Conservation (phyloP, 805 yeast species). For the Candida sanyiensis region DNA sequence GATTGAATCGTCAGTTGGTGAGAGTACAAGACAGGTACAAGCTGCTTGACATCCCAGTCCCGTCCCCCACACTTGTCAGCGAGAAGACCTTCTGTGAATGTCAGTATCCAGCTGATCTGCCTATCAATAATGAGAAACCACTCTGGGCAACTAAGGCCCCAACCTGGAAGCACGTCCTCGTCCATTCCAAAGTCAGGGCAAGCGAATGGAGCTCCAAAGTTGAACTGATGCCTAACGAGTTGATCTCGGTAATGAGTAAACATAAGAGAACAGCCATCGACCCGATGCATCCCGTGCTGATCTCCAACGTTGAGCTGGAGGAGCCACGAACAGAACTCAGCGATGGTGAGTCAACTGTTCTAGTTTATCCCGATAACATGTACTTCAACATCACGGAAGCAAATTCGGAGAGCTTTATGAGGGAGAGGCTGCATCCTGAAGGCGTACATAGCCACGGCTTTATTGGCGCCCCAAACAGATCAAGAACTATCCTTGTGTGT, state of each 20-base stretch:
- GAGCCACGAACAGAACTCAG: conserved; percentile 6
- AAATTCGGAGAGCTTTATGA: conserved; percentile 33
- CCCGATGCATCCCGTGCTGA: conserved; percentile 44
- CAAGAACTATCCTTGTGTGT: conserved; percentile 45
- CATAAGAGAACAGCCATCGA: conserved; percentile 31
- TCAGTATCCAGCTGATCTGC: conserved; percentile 38
- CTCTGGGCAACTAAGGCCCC: conserved; percentile 43
- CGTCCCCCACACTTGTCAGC: conserved; percentile 15
- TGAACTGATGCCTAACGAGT: conserved; percentile 41
- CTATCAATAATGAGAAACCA: conserved; percentile 34
- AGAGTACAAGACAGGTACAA: conserved; percentile 15
- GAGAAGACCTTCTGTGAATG: conserved; percentile 43
- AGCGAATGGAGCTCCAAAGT: conserved; percentile 37
- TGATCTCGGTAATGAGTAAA: conserved; percentile 36
- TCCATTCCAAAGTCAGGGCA: conserved; percentile 40
- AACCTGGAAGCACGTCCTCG: conserved; percentile 52
- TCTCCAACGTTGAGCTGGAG: conserved; percentile 39
- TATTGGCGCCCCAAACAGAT: conserved; percentile 14
- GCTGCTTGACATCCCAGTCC: conserved; percentile 15
- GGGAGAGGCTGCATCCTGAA: conserved; percentile 35
- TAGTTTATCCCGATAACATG: conserved; percentile 51
- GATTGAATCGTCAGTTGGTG: conserved; percentile 4
- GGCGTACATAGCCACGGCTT: neutral
- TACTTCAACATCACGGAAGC: conserved; percentile 21
- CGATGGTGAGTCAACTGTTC: conserved; percentile 22